These are phyloP conservation scores for Phellinidium pouzarii DNA, from an alignment of 1,284 basidiomycete species.

Conservation along the genomic window DNA sequence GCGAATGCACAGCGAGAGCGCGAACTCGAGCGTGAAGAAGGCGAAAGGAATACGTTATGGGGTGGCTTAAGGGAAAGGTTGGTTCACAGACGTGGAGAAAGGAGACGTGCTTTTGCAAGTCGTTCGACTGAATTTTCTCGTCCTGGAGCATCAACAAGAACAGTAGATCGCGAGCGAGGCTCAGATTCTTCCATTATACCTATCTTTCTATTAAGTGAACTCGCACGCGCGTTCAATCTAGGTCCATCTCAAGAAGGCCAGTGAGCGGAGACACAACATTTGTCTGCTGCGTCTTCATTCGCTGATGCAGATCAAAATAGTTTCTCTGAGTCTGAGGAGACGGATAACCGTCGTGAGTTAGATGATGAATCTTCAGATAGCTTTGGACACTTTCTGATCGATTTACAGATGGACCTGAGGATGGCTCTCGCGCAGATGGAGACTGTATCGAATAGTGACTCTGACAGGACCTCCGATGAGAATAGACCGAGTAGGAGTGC, in stretches of 20 bases:
- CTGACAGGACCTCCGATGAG: background rate
- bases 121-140: slow-evolving; percentile 10
- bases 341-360: slow-evolving; percentile 25
- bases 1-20: slow-evolving; percentile 22
- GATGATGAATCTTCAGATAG: slow-evolving; percentile 48
- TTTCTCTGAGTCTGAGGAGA: slow-evolving; percentile 14
- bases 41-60: slow-evolving; percentile 48
- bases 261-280: slow-evolving; percentile 19
- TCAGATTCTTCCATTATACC: slow-evolving; percentile 41
- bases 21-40: slow-evolving; percentile 17
- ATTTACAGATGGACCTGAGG: slow-evolving; percentile 64
- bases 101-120: background rate
- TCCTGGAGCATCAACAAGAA: background rate
- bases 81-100: slow-evolving; percentile 31
- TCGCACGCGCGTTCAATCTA: slow-evolving; percentile 68
- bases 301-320: slow-evolving; percentile 7
- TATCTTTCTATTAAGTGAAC: slow-evolving; percentile 62
- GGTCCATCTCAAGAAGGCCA: slow-evolving; percentile 47
- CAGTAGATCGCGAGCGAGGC: slow-evolving; percentile 19
- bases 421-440: slow-evolving; percentile 37
- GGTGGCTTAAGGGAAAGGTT: slow-evolving; percentile 58
- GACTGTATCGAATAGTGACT: background rate
- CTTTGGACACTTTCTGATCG: slow-evolving; percentile 70
- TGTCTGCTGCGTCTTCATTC: background rate
- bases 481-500: background rate